Percentiles rank a stretch among this genome's conserved stretches.
Conservation (phyloP, 345 rosid genomes). For the Tarenaya hassleriana region DNA sequence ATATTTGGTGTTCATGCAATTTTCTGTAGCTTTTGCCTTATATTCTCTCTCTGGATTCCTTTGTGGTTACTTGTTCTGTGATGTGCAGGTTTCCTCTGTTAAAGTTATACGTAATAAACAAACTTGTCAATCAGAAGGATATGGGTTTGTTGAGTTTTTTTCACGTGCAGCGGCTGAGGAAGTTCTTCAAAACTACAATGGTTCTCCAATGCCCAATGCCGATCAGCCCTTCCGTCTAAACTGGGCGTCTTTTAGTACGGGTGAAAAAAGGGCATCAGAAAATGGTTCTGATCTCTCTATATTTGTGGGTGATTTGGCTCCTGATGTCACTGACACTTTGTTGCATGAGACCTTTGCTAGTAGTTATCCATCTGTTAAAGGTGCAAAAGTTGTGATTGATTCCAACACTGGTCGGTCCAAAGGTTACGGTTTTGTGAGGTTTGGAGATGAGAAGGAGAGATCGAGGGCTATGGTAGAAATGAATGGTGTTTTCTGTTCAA, state of each 20-base stretch:
- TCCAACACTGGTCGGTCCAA: conserved; percentile 82
- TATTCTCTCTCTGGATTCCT: conserved; percentile 4
- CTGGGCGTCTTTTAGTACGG: conserved; percentile 88
- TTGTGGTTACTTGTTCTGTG: conserved; percentile 2
- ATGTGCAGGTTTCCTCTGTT: conserved; percentile 58
- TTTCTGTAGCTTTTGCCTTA: not conserved
- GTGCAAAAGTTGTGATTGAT: conserved; percentile 91
- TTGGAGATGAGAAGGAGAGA: conserved; percentile 84
- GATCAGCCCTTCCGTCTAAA: conserved; percentile 90
- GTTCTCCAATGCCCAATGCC: conserved; percentile 76
- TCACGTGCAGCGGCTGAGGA: conserved; percentile 77
- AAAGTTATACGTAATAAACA: conserved; percentile 93
- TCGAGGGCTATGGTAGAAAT: conserved; percentile 85
- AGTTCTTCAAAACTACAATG: conserved; percentile 71
- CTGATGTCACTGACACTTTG: conserved; percentile 79
- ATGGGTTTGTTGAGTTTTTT: conserved; percentile 83
- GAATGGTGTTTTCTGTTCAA: conserved; percentile 82
- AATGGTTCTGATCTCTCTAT: conserved; percentile 71
- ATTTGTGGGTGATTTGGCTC: conserved; percentile 93
- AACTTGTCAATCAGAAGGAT: conserved; percentile 83
- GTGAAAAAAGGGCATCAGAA: conserved; percentile 63
- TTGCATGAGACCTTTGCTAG: conserved; percentile 68
- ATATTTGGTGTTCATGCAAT: not conserved
- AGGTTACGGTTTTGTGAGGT: conserved; percentile 97
- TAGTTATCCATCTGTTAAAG: conserved; percentile 80